Evolutionary conservation across 192 early-diverging fungal species (phyloP).

Genomic region (Podila clonocystis): DNA sequence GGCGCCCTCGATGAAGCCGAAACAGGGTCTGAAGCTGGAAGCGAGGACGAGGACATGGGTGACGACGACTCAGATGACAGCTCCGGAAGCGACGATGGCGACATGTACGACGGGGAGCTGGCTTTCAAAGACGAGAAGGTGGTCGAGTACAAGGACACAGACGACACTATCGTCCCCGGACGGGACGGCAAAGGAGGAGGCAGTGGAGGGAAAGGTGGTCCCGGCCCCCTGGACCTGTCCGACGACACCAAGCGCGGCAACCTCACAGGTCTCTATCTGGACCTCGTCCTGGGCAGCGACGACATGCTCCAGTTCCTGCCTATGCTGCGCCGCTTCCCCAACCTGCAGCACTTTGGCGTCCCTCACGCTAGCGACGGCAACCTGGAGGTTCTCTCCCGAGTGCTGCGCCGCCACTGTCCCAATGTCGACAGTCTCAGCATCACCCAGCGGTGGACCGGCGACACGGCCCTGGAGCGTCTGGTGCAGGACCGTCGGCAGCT

Average conservation of each 20-base stretch:
- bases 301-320: conserved; percentile 3
- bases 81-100: not conserved
- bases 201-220: not conserved
- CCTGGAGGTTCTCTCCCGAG: not conserved
- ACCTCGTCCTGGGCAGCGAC: not conserved
- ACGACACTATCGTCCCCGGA: not conserved
- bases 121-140: not conserved
- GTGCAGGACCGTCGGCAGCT: not conserved
- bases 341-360: not conserved
- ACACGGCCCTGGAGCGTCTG: not conserved
- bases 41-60: not conserved
- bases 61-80: not conserved
- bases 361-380: not conserved
- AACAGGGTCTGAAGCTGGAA: not conserved
- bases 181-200: not conserved
- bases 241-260: not conserved
- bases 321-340: conserved; percentile 5
- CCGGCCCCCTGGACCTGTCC: not conserved
- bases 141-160: not conserved
- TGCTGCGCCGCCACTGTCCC: not conserved
- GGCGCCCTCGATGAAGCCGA: not conserved
- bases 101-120: conserved; percentile 1
- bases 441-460: not conserved
- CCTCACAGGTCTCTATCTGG: not conserved
- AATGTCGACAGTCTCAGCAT: not conserved